These are phyloP conservation scores for Microbotryomycetes sp. DNA, from an alignment of 1,284 basidiomycete genomes.

Conservation along the genomic window DNA sequence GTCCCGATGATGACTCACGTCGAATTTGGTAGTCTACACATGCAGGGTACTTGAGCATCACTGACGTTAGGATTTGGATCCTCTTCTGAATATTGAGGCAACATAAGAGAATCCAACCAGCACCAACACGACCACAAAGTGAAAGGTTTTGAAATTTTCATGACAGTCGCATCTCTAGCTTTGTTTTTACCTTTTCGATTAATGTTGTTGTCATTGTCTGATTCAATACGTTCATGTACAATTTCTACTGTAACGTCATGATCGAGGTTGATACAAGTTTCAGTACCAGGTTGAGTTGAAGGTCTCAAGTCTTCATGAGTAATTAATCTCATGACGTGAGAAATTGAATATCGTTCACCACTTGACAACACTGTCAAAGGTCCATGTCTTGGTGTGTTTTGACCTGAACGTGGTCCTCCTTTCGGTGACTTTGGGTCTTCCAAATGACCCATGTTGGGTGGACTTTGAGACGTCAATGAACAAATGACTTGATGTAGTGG, in stretches of 20 bases:
- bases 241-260: not conserved
- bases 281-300: not conserved
- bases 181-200: not conserved
- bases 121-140: not conserved
- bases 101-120: not conserved
- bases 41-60: not conserved
- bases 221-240: not conserved
- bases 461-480: not conserved
- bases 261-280: not conserved
- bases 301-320: not conserved
- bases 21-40: not conserved
- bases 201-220: not conserved
- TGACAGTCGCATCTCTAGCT: not conserved
- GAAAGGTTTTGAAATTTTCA: not conserved
- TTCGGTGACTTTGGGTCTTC: not conserved
- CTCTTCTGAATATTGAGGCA: not conserved
- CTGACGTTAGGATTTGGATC: not conserved
- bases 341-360: not conserved
- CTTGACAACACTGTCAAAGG: not conserved
- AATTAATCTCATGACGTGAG: not conserved
- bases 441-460: not conserved
- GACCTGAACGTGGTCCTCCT: not conserved
- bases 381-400: not conserved
- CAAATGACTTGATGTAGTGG: not conserved
- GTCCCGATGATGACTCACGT: not conserved